These are phyloP conservation scores for Penicillium sp. DNA, from an alignment of 2,329 filamentous ascomycete genomes.

Conservation along the genomic window DNA sequence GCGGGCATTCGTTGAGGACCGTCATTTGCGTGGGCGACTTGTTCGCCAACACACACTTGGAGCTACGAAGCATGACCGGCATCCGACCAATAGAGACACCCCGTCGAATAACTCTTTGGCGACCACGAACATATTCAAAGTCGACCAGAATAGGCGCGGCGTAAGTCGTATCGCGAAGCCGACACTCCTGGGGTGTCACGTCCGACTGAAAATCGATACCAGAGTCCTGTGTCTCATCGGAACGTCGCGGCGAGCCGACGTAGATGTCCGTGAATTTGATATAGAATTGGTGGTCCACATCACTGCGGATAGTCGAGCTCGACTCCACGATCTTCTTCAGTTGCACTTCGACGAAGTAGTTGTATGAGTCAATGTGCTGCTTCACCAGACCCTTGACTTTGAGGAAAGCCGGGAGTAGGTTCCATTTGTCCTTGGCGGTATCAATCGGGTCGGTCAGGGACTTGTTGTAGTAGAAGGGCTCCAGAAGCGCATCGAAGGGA, in stretches of 20 bases:
- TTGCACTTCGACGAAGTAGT: conserved; percentile 95
- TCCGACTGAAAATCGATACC: conserved; percentile 46
- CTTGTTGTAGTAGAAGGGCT: conserved; percentile 70
- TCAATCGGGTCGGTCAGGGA: conserved; percentile 67
- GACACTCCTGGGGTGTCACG: conserved; percentile 92
- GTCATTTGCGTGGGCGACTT: conserved; percentile 89
- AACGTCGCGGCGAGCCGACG: conserved; percentile 75
- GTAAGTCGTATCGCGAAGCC: conserved; percentile 96
- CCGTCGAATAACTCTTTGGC: conserved; percentile 70
- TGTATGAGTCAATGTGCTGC: conserved; percentile 98
- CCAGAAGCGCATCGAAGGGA: conserved; percentile 61
- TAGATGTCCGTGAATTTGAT: conserved; percentile 91
- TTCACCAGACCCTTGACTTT: conserved; percentile 97
- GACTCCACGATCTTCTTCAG: conserved; percentile 95
- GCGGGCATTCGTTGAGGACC: conserved; percentile 86
- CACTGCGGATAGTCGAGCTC: conserved; percentile 83
- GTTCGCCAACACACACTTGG: conserved; percentile 81
- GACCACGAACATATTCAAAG: conserved; percentile 83
- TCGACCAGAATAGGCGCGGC: conserved; percentile 91
- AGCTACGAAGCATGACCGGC: conserved; percentile 95
- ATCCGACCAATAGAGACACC: conserved; percentile 80
- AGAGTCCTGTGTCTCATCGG: conserved; percentile 65
- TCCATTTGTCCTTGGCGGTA: conserved; percentile 85
- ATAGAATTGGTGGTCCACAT: conserved; percentile 89
- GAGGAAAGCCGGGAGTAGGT: conserved; percentile 91